Evolutionary conservation across 768 basidiomycete genomes (phyloP), one percentile per base, ranked within the genome.

Genomic region (Leccinum aurantiacum): DNA sequence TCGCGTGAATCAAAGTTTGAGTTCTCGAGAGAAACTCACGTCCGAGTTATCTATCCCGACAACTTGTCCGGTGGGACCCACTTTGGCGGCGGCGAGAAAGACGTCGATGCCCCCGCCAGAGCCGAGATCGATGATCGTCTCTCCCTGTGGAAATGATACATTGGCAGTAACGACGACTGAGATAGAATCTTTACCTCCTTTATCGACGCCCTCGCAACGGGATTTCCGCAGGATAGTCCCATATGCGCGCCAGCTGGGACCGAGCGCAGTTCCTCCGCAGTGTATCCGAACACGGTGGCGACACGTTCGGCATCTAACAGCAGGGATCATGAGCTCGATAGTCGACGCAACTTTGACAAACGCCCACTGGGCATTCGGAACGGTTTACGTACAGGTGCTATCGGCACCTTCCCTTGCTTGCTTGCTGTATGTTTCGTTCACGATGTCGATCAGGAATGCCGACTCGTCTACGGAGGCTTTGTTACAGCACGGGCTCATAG

Each of bases 41-140:
- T 67, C 49, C 1, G 84, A 85, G 56, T 76, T 76, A 56, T 87
- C 86, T 4, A 87, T 61, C 1, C 85, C 84, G n/a, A 86, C 76
- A 2, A 70, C 84, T 60, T 77, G 75, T 3, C 86, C 85, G 0
- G 60, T 71, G 0, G 76, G 69, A 3, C 86, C 85, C 3, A 83
- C 79, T 61, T 79, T 80, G 0, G 67, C 56, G 2, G 83, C 83
- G 0, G 84, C 81, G 10, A 84, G 75, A 53, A 87, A 78, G 31
- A 86, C 75, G 61, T 86, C 83, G 11, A 83, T 73, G 0, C 85
- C 85, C 2, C 78, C 82, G 1, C 85, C 84, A 3, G 79, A 83
- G 8, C 85, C 85, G 7, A 87, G 75, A 66, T 87, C 82, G 2
- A 87, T 66, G 4, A 85, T 79, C 1, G 67, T 74, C 70, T 87